Evolutionary conservation across 1,284 basidiomycete species (phyloP).

Genomic region (Sporisorium iseilematis-ciliati): DNA sequence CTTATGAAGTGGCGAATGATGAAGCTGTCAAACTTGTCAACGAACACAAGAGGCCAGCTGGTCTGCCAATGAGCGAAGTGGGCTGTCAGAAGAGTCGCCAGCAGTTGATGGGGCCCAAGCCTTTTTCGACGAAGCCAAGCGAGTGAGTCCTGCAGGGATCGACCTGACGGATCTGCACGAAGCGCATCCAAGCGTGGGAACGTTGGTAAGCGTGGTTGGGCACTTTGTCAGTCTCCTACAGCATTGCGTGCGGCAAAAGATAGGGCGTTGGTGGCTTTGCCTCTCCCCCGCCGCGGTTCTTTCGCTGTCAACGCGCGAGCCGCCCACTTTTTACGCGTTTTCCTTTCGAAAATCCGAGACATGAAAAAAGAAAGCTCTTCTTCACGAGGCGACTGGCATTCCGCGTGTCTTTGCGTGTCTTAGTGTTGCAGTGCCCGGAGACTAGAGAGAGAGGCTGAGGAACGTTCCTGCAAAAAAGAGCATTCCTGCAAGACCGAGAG

Average conservation of each 20-base stretch:
- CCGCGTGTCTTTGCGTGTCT: background rate
- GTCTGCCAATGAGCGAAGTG: too few relatives aligned
- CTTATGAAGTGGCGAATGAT: background rate
- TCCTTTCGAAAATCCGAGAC: slow-evolving; percentile 10
- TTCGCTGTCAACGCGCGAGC: slow-evolving; percentile 9
- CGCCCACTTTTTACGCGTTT: background rate
- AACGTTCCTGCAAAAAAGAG: background rate
- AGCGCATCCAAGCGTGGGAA: slow-evolving; percentile 12
- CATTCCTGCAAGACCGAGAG: background rate
- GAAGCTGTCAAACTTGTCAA: too few relatives aligned
- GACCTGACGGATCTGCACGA: slow-evolving; percentile 25
- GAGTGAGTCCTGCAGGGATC: slow-evolving; percentile 9
- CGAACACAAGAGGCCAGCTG: too few relatives aligned
- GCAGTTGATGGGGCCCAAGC: background rate
- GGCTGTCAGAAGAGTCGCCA: background rate
- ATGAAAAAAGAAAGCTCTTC: slow-evolving; percentile 1
- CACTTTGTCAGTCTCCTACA: background rate
- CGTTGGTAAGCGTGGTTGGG: too few relatives aligned
- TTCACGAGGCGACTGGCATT: too few relatives aligned
- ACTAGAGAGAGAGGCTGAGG: slow-evolving; percentile 3
- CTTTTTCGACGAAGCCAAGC: background rate
- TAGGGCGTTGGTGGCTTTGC: background rate
- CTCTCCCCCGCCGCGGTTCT: background rate
- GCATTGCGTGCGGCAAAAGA: too few relatives aligned
- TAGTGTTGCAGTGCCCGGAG: slow-evolving; percentile 6